Evolutionary conservation across 495 filamentous ascomycete species (phyloP), one percentile per base, ranked within the genome.

Genomic region (Elasticomyces elasticus): DNA sequence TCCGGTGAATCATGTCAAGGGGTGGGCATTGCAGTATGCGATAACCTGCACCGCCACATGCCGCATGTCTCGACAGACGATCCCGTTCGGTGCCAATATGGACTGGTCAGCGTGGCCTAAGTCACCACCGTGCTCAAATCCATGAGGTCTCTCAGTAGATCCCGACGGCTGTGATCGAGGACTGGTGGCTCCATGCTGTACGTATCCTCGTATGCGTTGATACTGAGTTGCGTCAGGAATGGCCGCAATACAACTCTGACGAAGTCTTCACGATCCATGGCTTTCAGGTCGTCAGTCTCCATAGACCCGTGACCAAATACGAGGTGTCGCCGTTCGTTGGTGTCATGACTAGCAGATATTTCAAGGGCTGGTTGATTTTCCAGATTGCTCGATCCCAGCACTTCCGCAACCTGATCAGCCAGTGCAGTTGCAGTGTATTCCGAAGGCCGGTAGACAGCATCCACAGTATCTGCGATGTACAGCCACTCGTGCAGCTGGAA

Each of bases 401-500:
- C 84, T 60, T 92, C 87, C 0, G 86, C 85, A 7, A 98, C 72
- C 62, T 91, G 87, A 59, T 98, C 92, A 17, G 85, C 84, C 11
- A 97, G 75, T 0, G 89, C 87, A 3, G 84, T 73, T 0, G 90
- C 80, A 50, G 81, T 76, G 71, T 82, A 85, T 46, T 75, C 70
- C n/a, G 79, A 68, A 0, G 89, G 83, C 15, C 85, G 80, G 64
- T 97, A 97, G 22, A 97, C 88, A 1, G 94, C 89, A 64, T 99
- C 92, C 59, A 95, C 90, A 31, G 90, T 96, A 65, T 99, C 94
- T 5, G 89, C 91, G 23, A 97, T 81, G 67, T 94, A 99, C 17
- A 97, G 78, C 92, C 92, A 99, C 71, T 95, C 88, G 51, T 89
- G 79, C 35, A 95, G 75, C 66, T 97, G 92, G 67, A 96, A 99